Percentiles rank a stretch among this genome's conserved stretches.
These are phyloP conservation scores for Talaromyces islandicus DNA, from an alignment of 2,329 filamentous ascomycete genomes.

Conservation along the genomic window DNA sequence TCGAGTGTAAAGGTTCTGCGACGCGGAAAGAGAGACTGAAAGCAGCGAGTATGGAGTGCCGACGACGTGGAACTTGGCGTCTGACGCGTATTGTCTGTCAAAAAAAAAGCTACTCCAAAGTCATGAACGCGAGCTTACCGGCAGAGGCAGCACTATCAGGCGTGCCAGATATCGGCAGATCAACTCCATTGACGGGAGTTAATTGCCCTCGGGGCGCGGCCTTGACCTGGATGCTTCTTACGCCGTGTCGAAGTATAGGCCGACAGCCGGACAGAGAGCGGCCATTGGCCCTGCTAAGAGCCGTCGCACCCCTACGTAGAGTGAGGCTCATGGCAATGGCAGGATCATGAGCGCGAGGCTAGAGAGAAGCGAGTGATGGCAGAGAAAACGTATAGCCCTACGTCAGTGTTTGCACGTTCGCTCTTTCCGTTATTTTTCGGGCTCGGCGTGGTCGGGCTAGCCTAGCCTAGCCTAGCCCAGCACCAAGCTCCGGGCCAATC, in stretches of 20 bases:
- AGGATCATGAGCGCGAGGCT: slow-evolving; percentile 9
- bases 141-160: slow-evolving; percentile 35
- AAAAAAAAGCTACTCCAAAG: background rate
- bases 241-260: slow-evolving; percentile 15
- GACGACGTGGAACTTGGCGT: slow-evolving; percentile 90
- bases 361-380: slow-evolving; percentile 1
- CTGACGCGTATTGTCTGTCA: slow-evolving; percentile 40
- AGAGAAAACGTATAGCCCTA: slow-evolving; percentile 3
- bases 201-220: slow-evolving; percentile 35
- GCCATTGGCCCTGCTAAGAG: slow-evolving; percentile 24
- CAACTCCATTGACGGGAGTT: slow-evolving; percentile 29
- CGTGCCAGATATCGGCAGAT: slow-evolving; percentile 31
- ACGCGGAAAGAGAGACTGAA: slow-evolving; percentile 86
- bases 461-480: background rate
- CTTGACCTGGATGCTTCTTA: slow-evolving; percentile 39
- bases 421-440: background rate
- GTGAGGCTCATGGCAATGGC: slow-evolving; percentile 27
- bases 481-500: background rate
- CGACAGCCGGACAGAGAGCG: slow-evolving; percentile 14
- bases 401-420: slow-evolving; percentile 9
- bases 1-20: slow-evolving; percentile 86
- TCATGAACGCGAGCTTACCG: slow-evolving; percentile 23
- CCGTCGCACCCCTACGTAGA: slow-evolving; percentile 29
- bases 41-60: slow-evolving; percentile 89
- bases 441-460: background rate